Evolutionary conservation across 2,329 filamentous ascomycete species (phyloP), one percentile per base, ranked within the genome.

Genomic region (Trichoderma afroharzianum): DNA sequence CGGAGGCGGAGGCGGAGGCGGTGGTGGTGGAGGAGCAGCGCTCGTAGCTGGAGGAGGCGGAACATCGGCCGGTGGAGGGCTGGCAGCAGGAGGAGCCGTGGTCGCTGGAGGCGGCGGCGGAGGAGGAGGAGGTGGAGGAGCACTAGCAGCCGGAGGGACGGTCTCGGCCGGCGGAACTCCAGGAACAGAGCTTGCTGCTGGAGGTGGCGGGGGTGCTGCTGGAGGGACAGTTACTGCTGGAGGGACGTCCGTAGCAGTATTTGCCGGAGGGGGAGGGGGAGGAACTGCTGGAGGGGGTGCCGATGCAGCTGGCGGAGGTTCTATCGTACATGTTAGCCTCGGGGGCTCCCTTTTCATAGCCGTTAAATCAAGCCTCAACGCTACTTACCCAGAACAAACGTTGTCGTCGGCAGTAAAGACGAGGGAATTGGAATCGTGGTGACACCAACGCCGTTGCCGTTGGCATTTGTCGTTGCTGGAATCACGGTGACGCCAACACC

Each of bases 401-500:
- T 80, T 7, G 79, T 80, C n/a, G 67, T 78, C 18, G 79, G 78
- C 58, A 78, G 71, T 2, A 71, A 70, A 32, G 76, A 76, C 32
- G 73, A 53, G 6, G 75, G 66, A 36, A 80, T 77, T 24, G 79
- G 77, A 50, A 80, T 69, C 21, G 76, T 79, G 18, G n/a, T 50
- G n/a, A 50, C 47, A 21, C 47, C 47, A 21, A 50, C 47, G 9
- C 47, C 47, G 47, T 50, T 50, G n/a, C 47, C 47, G 47, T 50
- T 24, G n/a, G 47, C 47, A 21, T 50, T 50, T 50, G 47, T 50
- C n/a, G 47, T 50, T 50, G 47, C 47, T 24, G 47, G 47, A 50
- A 50, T 50, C 47, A 50, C 47, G 3, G 75, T 75, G n/a, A 81
- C 79, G 8, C 79, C 79, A 14, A 78, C 71, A 14, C 77, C 77